A percentile compares a stretch with the other conserved stretches of the same genome.
Evolutionary conservation across 371 early-diverging fungal species (phyloP).

Genomic region (Mortierella sp.): DNA sequence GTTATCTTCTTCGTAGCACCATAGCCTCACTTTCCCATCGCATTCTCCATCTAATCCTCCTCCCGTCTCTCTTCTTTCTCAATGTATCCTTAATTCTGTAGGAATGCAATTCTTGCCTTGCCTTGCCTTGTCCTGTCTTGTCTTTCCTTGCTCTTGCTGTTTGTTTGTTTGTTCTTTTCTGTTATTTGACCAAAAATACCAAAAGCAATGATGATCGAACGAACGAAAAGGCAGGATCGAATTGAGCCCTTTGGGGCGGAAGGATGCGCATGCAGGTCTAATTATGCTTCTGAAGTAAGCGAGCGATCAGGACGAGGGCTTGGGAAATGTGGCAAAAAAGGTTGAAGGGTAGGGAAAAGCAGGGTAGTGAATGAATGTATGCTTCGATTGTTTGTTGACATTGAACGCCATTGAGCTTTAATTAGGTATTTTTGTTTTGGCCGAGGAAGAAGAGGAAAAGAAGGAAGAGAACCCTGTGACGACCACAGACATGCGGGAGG

Average conservation of each 20-base stretch:
- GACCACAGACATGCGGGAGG: background rate
- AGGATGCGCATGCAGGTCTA: background rate
- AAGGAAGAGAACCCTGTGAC: background rate
- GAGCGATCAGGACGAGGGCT: background rate
- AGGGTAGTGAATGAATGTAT: background rate
- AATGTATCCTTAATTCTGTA: background rate
- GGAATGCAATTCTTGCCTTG: background rate
- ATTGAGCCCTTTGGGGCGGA: background rate
- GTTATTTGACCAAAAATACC: background rate
- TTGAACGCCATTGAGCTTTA: background rate
- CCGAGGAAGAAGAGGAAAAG: background rate
- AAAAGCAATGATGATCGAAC: background rate
- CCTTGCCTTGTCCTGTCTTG: no score
- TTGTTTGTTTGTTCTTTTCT: background rate
- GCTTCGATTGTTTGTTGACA: slow-evolving; percentile 4
- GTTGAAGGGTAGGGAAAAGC: background rate
- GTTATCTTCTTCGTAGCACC: no score
- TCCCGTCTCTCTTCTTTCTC: no score
- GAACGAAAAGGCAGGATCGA: background rate
- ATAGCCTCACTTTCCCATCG: background rate
- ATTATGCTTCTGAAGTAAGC: slow-evolving; percentile 27
- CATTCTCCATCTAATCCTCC: background rate
- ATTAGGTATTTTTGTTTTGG: background rate
- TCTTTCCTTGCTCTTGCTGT: no score
- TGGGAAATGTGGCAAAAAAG: no score